These are phyloP conservation scores for Brettanomyces sp. DNA, from an alignment of 805 yeast genomes.

Conservation along the genomic window DNA sequence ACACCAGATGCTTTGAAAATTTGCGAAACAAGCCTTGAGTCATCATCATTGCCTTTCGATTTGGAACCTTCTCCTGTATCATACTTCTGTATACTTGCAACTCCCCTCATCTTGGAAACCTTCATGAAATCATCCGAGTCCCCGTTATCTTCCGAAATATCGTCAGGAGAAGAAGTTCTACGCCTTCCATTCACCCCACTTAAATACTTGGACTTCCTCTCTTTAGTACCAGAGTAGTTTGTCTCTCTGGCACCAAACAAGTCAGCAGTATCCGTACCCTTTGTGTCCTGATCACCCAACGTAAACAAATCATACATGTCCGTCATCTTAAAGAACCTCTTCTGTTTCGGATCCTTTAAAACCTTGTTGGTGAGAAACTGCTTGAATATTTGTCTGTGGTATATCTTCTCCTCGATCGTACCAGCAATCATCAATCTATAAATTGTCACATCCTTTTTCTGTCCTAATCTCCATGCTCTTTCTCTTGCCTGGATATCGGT, in stretches of 20 bases:
- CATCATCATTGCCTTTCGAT: conserved; percentile 32
- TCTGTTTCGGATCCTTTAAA: conserved; percentile 88
- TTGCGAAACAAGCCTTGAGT: conserved; percentile 63
- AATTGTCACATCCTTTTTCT: conserved; percentile 82
- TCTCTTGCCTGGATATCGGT: conserved; percentile 96
- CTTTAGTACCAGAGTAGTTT: conserved; percentile 24
- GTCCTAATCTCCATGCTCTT: conserved; percentile 96
- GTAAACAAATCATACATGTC: conserved; percentile 87
- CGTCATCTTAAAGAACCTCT: conserved; percentile 84
- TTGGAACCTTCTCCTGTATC: conserved; percentile 41
- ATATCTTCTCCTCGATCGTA: conserved; percentile 91
- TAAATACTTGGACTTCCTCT: conserved; percentile 26
- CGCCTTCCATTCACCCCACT: conserved; percentile 3
- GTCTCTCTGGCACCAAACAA: conserved; percentile 44
- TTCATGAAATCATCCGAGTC: conserved; percentile 69
- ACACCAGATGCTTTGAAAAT: conserved; percentile 57
- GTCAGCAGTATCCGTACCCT: conserved; percentile 61
- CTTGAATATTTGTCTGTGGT: conserved; percentile 93
- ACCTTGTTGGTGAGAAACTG: conserved; percentile 90
- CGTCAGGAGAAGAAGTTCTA: conserved; percentile 6
- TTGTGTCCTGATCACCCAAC: conserved; percentile 62
- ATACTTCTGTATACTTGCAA: conserved; percentile 59
- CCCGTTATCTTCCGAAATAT: conserved; percentile 33
- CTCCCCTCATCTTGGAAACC: conserved; percentile 61
- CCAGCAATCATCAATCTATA: conserved; percentile 92